Base-by-base conservation (phyloP, 2,329 filamentous ascomycete genomes). In the Monosporascus sp. region DNA sequence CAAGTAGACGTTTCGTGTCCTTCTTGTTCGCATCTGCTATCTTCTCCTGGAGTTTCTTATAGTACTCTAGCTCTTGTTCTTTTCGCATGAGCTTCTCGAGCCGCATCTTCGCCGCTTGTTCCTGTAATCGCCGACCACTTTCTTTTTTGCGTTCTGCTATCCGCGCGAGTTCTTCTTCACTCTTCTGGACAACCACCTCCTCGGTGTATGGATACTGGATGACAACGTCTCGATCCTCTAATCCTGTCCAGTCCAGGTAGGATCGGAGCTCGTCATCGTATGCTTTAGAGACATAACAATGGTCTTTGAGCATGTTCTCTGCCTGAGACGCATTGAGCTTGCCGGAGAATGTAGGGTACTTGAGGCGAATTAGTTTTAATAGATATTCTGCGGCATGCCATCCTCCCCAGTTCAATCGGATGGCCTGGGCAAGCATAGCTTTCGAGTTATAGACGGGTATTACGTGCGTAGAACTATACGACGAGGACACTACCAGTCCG, bases 101-200 rank as follows among this genome's bases (percentile, higher is more conserved):
- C 7, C 94, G 86, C 90, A 97, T 96, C 71, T 96, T 97, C 9
- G 93, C 93, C 0, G 94, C 94, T 70, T 99, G 94, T 64, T 97
- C 91, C 69, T 99, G 94, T 25, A 99, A 68, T 46, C 95, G 81
- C 58, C 94, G 81, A 0, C 94, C 94, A 61, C 90, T 94, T 71
- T 99, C 94, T 69, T 95, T 96, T 66, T 96, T 90, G 68, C 93
- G 88, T 75, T 99, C 94, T 11, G 93, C 91, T 58, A 95, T 90
- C 41, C 85, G 81, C 2, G 89, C 90, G 17, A 99, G 80, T 69
- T 99, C 94, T 68, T 97, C 94, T 65, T 96, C 90, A 2, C 88
- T 94, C 74, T 99, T 99, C 67, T 96, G 89, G 0, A 92, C 73
- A 2, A 97, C 77, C 3, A 97, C 78, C 59, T 96, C 92, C 70